Evolutionary conservation across 1,139 yeast genomes (phyloP), one percentile per base, ranked within the genome.

Genomic region (Candida mesenterica): DNA sequence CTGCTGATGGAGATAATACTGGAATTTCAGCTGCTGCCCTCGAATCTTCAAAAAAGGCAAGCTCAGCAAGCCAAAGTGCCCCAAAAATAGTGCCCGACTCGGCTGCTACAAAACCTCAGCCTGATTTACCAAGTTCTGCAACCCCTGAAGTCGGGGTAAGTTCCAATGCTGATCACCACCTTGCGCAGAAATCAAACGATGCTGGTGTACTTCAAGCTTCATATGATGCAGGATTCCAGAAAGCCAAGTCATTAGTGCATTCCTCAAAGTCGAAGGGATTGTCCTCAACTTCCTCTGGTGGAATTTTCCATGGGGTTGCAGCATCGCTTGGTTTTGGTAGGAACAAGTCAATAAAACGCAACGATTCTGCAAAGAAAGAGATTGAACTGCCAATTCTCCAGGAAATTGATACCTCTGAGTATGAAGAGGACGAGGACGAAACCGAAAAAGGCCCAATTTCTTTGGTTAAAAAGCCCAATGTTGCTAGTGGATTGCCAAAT

Each of bases 261-360:
- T 19, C 22, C 22, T 6, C 6, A 19, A 19, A 6, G 22, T 9
- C 9, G 22, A 19, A 19, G 6, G 22, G 22, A 6, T 19, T 9
- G 22, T 9, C 22, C 9, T 6, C 22, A 19, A 19, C 6, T 6
- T 6, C 22, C 9, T 6, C 22, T 19, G 22, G 22, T 19, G 22
- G 22, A 6, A 19, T 19, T 24, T 12, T 24, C 14, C 14, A 12
- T 10, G 43, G 46, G 29, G 46, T 37, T 29, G 49, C 47, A n/a
- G 45, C 43, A 28, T 47, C 48, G 12, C 30, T 38, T 18, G 50
- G 43, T 17, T 37, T 38, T 28, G 39, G 38, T 14, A 25, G 29
- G 16, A 24, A 16, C n/a, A 24, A 4, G 15, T 12, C 8, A 25
- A 5, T 5, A 25, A 14, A 7, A 8, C 28, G 14, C 8, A 12